Evolutionary conservation across 306 rosid species (phyloP).

Genomic region (Senna siamea): DNA sequence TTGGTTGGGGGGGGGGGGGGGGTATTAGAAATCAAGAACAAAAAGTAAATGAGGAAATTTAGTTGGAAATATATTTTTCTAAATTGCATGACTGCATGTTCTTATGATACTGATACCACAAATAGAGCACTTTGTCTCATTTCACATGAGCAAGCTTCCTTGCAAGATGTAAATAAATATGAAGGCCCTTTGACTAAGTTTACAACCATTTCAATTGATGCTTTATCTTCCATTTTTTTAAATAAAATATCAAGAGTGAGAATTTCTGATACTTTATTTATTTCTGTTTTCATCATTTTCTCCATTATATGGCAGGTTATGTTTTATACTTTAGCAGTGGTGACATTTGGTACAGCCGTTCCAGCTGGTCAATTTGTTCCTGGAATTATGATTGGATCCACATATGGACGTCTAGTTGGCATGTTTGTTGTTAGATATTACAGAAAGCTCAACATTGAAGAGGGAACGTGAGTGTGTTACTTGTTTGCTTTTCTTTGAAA

Average conservation of each 20-base stretch:
- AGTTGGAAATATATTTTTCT: neutral
- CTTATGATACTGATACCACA: neutral
- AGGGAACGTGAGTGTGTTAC: slow-evolving; percentile 86
- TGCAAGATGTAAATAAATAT: neutral
- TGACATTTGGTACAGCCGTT: slow-evolving; percentile 95
- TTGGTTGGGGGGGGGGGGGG: too few relatives aligned
- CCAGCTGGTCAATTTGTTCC: slow-evolving; percentile 99
- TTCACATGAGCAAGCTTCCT: neutral
- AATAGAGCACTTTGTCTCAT: neutral
- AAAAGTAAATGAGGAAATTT: neutral
- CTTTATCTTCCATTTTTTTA: slow-evolving; percentile 28
- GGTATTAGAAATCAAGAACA: neutral
- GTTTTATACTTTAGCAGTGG: slow-evolving; percentile 90
- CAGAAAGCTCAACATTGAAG: slow-evolving; percentile 90
- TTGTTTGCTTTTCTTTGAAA: slow-evolving; percentile 5
- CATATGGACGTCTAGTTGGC: slow-evolving; percentile 97
- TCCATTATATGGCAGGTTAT: slow-evolving; percentile 70
- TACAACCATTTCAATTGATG: slow-evolving; percentile 9
- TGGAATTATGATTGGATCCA: slow-evolving; percentile 96
- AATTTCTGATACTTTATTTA: slow-evolving; percentile 25
- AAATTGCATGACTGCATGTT: neutral
- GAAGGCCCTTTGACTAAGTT: neutral
- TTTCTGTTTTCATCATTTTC: slow-evolving; percentile 29
- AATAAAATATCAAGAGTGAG: slow-evolving; percentile 19
- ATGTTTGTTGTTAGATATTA: slow-evolving; percentile 86